phyloP scores from a whole-genome alignment of 495 filamentous ascomycete genomes.

The Neohortaea acidophila region DNA sequence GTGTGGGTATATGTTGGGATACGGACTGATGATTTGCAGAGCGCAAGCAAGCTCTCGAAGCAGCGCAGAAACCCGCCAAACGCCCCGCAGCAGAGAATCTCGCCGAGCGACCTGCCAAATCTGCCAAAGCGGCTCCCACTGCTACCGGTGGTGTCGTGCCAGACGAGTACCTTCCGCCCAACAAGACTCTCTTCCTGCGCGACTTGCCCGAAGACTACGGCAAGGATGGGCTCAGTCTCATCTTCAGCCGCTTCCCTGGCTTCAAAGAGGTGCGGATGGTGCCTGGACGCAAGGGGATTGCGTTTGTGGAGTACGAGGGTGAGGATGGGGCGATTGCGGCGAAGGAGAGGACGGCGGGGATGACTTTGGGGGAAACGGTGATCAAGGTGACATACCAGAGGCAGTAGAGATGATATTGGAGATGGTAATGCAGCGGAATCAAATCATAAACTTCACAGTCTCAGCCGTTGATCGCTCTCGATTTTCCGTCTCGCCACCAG shows the following conservation, averaged over 20 bases:
- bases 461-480: too few species aligned
- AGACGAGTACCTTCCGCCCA: conserved; percentile 93
- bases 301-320: conserved; percentile 90
- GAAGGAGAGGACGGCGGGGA: conserved; percentile 79
- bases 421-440: neutral
- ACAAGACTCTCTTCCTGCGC: conserved; percentile 93
- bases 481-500: too few species aligned
- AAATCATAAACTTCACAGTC: too few species aligned
- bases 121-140: conserved; percentile 57
- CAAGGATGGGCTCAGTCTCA: conserved; percentile 57
- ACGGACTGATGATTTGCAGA: conserved; percentile 36
- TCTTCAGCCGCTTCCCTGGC: conserved; percentile 84
- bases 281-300: conserved; percentile 74
- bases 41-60: conserved; percentile 77
- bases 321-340: conserved; percentile 81
- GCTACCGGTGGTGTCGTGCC: conserved; percentile 65
- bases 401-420: conserved; percentile 28
- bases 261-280: conserved; percentile 87
- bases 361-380: conserved; percentile 57
- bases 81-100: conserved; percentile 42
- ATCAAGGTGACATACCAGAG: conserved; percentile 69
- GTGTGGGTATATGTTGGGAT: too few species aligned
- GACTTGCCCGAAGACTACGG: conserved; percentile 79
- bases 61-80: conserved; percentile 69
- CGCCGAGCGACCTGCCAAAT: conserved; percentile 40